Evolutionary conservation across 345 rosid species (phyloP), one percentile per base, ranked within the genome.

Genomic region (Eucalyptus curtisii): DNA sequence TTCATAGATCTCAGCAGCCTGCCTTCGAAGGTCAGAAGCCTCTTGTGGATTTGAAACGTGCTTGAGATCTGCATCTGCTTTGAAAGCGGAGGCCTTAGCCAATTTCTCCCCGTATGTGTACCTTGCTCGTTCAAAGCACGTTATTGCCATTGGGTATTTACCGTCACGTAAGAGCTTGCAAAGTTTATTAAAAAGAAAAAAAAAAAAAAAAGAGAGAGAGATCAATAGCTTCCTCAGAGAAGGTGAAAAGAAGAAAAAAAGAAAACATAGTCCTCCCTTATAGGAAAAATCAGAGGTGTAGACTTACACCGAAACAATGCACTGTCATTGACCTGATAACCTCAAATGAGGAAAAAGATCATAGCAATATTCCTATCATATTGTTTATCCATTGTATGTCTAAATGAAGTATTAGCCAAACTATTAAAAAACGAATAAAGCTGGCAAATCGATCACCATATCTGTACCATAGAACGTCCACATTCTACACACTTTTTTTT

Each of bases 241-340:
- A 57, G 64, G 7, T 25, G 33, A 61, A 30, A 61, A 61, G 33
- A 61, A 61, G 71, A 27, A 85, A 42, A 44, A 33, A 88, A 1
- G 7, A 13, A 88, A 95, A 95, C 87, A 95, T 91, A 90, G 97
- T 96, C 91, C 95, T 93, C 16, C 98, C 93, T 96, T 93, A 86
- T 8, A 13, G 71, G 49, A 48, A 68, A 14, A 40, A 68, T 68
- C 30, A 57, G 30, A 2, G 64, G 50, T 49, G 50, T 49, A 49
- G 50, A 13, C 64, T 57, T 25, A 25, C 13, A 11, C 64, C 64
- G 10, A 71, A 16, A 68, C 20, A 31, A 31, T 6, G 45, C 45
- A 37, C 81, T 33, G 45, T 22, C 25, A 19, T 37, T 71, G 24
- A 71, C 45, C 45, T 3, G 7, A 37, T 19, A 71, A 71, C 24